Evolutionary conservation across 2,329 filamentous ascomycete genomes (phyloP), one percentile per base, ranked within the genome.

Genomic region (Xylariaceae sp.): DNA sequence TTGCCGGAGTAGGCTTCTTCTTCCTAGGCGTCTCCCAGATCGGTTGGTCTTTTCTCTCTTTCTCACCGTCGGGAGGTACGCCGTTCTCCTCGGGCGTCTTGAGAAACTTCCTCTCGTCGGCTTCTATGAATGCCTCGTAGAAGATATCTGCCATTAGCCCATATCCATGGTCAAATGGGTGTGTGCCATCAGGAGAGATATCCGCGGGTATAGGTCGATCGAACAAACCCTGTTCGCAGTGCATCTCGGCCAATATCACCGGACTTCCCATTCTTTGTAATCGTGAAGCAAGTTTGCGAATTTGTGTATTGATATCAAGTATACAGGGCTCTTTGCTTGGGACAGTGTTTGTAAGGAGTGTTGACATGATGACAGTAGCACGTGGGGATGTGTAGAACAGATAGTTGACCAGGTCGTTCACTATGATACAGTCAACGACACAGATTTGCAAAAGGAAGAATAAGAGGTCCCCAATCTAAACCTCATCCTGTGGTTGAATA

Each of bases 201-300:
- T 65, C 54, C 1, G 11, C 12, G 11, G 59, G 50, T 13, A 46
- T 38, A 12, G 60, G 60, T 12, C 57, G 54, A 44, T 51, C 43
- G 11, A 55, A 55, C 12, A 51, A 46, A 16, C 56, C 59, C 31
- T 57, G 58, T 33, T 56, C 50, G 51, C 54, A 57, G 45, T 66
- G 59, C 63, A 67, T 66, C 34, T 67, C 63, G n/a, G 58, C 63
- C 10, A 65, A 44, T 2, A 64, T 53, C 6, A 57, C 45, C 16
- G 44, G 49, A 16, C 45, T 40, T 17, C 55, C 55, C 45, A 56
- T 42, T 13, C 51, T 47, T 45, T 56, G 36, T 14, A 55, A 46
- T 17, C 33, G 50, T 7, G 48, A 44, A 31, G 54, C 45, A 2
- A 61, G 36, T 19, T 48, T 54, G 16, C 59, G 53, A 16, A 63